phyloP scores from a whole-genome alignment of 352 stramenopile genomes.

The Phytopythium oedochilum region DNA sequence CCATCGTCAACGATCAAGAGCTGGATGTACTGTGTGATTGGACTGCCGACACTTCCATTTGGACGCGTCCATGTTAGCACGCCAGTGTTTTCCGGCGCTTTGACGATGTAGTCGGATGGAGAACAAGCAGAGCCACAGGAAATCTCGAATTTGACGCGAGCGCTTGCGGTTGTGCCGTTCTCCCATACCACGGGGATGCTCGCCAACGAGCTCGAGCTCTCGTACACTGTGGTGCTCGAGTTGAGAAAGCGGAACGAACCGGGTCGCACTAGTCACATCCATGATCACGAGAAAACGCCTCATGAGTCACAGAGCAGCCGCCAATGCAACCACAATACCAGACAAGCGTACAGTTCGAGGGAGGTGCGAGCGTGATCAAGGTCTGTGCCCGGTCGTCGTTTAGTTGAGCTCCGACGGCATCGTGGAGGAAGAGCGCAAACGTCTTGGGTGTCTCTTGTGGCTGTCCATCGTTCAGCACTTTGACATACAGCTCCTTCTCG shows the following conservation, averaged over 20 bases:
- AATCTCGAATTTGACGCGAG: conserved; percentile 38
- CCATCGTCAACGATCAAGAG: conserved; percentile 39
- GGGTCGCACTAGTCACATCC: conserved; percentile 23
- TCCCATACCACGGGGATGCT: conserved; percentile 56
- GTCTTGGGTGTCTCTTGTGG: conserved; percentile 45
- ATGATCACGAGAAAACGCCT: background rate
- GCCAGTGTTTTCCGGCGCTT: conserved; percentile 16
- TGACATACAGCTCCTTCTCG: conserved; percentile 63
- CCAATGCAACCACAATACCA: background rate
- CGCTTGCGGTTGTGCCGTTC: conserved; percentile 39
- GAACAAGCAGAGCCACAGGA: conserved; percentile 37
- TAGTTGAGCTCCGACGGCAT: conserved; percentile 46
- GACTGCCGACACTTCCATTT: conserved; percentile 9
- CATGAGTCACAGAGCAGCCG: background rate
- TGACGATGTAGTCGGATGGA: conserved; percentile 33
- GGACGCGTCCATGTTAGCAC: conserved; percentile 43
- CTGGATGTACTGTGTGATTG: conserved; percentile 31
- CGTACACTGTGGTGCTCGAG: conserved; percentile 19
- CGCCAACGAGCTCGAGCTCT: conserved; percentile 12
- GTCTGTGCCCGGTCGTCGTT: conserved; percentile 44
- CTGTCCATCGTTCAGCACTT: conserved; percentile 49
- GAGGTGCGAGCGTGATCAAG: conserved; percentile 36
- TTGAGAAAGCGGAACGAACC: conserved; percentile 53
- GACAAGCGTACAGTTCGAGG: conserved; percentile 41
- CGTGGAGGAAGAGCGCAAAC: conserved; percentile 57